phyloP scores from a whole-genome alignment of 2,329 filamentous ascomycete genomes.

The Xylariaceae sp. region DNA sequence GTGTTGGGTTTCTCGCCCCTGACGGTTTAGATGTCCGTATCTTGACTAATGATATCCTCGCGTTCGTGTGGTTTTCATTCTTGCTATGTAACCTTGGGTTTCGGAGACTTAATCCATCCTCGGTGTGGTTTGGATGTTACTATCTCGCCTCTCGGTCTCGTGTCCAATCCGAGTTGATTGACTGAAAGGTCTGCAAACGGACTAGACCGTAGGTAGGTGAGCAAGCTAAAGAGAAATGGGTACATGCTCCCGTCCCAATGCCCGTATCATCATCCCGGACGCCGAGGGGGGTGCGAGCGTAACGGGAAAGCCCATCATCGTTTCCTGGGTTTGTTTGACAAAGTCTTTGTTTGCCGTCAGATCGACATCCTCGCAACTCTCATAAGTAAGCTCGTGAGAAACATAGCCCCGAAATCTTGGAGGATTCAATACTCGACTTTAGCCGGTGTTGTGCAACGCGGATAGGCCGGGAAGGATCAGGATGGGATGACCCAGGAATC shows the following conservation, averaged over 20 bases:
- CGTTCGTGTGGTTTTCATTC: neutral
- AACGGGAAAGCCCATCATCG: no score
- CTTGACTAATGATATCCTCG: conserved; percentile 11
- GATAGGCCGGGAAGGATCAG: neutral
- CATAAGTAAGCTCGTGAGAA: neutral
- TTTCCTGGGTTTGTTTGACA: no score
- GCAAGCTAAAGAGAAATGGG: neutral
- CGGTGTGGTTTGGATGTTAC: conserved; percentile 6
- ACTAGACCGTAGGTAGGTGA: neutral
- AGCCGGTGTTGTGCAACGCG: neutral
- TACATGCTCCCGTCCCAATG: no score
- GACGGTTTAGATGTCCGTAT: conserved; percentile 5
- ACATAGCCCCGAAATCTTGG: neutral
- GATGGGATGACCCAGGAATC: neutral
- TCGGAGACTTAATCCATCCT: neutral
- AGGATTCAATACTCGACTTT: neutral
- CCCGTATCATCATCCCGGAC: no score
- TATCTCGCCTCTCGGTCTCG: neutral
- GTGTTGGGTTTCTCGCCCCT: neutral
- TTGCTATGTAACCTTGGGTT: neutral
- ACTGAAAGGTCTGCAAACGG: neutral
- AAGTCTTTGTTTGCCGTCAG: conserved; percentile 3
- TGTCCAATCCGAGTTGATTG: neutral
- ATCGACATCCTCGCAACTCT: neutral
- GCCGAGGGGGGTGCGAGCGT: no score